phyloP scores from a whole-genome alignment of 495 filamentous ascomycete genomes.

The Neurospora cerealis region DNA sequence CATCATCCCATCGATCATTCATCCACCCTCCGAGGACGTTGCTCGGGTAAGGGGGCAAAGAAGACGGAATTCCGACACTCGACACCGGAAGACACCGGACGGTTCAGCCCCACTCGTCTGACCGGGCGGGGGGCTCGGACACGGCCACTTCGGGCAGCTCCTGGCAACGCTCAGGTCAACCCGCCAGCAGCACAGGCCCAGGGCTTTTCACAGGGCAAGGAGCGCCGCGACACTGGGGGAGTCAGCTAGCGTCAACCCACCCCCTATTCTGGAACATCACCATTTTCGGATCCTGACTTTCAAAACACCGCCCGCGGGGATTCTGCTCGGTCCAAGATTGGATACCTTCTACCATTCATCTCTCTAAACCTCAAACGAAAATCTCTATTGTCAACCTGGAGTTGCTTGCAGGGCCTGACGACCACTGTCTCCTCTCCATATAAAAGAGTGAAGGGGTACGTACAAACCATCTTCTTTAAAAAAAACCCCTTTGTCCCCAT shows the following conservation, averaged over 20 bases:
- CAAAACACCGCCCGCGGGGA: background rate
- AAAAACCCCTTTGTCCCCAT: background rate
- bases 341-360: background rate
- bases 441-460: background rate
- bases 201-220: background rate
- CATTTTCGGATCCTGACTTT: background rate
- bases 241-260: background rate
- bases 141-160: background rate
- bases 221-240: background rate
- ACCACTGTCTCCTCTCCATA: background rate
- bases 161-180: background rate
- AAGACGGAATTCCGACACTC: background rate
- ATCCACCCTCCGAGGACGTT: background rate
- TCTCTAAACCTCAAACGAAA: background rate
- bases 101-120: background rate
- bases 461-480: background rate
- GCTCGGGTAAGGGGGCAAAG: background rate
- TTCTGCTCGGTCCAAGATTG: background rate
- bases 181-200: background rate
- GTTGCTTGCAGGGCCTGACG: background rate
- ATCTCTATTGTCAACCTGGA: background rate
- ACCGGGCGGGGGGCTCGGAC: background rate
- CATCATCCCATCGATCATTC: background rate
- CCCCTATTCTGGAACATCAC: background rate
- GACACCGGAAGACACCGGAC: background rate